Evolutionary conservation across 306 rosid species (phyloP).

Genomic region (Sindora glabra): DNA sequence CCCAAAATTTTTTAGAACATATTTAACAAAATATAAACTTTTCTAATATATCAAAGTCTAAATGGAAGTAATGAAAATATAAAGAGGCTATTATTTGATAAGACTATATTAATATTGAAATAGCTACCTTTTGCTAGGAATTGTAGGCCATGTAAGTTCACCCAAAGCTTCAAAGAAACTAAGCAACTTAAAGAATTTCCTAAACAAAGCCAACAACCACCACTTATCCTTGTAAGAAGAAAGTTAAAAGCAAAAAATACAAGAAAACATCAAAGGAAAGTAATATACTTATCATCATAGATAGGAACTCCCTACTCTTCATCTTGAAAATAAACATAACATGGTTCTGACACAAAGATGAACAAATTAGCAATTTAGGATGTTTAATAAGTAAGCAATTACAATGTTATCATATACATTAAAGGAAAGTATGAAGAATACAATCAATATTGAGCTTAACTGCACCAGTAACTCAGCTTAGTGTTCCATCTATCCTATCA

Average conservation of each 20-base stretch:
- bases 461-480: neutral
- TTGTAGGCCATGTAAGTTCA: conserved; percentile 63
- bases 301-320: conserved; percentile 72
- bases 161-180: conserved; percentile 77
- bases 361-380: conserved; percentile 16
- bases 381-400: neutral
- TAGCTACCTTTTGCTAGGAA: conserved; percentile 48
- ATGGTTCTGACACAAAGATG: conserved; percentile 38
- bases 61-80: conserved; percentile 2
- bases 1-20: neutral
- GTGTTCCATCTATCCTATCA: conserved; percentile 6
- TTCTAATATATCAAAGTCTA: conserved; percentile 8
- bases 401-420: neutral
- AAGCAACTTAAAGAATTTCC: conserved; percentile 70
- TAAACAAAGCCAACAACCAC: conserved; percentile 14
- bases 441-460: neutral
- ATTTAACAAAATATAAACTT: neutral
- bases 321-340: conserved; percentile 59
- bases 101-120: conserved; percentile 45
- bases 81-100: neutral
- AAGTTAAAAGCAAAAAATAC: conserved; percentile 17
- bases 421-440: neutral
- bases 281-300: conserved; percentile 62
- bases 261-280: conserved; percentile 9
- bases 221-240: conserved; percentile 9